These are phyloP conservation scores for Globisporangium solare DNA, from an alignment of 352 stramenopile genomes.

Conservation along the genomic window DNA sequence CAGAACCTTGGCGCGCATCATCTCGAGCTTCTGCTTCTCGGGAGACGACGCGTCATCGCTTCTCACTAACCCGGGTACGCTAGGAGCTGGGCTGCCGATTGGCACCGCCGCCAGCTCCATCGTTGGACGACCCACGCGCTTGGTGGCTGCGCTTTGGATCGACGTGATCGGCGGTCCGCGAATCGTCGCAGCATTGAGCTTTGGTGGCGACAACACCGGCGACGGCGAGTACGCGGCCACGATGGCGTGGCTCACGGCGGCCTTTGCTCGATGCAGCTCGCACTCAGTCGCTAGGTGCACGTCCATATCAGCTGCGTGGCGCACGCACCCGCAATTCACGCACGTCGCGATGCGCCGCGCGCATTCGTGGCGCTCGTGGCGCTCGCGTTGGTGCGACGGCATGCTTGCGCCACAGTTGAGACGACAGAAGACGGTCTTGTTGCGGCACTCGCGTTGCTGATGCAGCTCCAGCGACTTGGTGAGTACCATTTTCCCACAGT, in stretches of 20 bases:
- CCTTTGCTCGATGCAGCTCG: constrained; percentile 24
- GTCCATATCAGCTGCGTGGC: constrained; percentile 38
- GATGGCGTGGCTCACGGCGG: constrained; percentile 21
- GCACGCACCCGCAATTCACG: constrained; percentile 27
- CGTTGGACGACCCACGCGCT: constrained; percentile 5
- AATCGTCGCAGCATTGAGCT: constrained; percentile 21
- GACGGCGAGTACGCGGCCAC: constrained; percentile 14
- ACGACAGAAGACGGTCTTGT: constrained; percentile 36
- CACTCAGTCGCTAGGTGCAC: constrained; percentile 38
- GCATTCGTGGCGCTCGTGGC: constrained; percentile 56
- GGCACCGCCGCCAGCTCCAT: not conserved
- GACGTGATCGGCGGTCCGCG: constrained; percentile 20
- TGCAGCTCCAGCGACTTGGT: constrained; percentile 48
- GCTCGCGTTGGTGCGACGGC: constrained; percentile 29
- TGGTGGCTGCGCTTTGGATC: constrained; percentile 12
- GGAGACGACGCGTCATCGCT: constrained; percentile 9
- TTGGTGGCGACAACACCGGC: not conserved
- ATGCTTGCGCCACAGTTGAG: constrained; percentile 32
- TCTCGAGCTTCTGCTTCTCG: constrained; percentile 34
- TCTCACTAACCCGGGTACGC: constrained; percentile 2
- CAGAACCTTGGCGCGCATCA: constrained; percentile 43
- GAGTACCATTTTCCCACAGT: constrained; percentile 62
- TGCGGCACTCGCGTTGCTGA: constrained; percentile 44
- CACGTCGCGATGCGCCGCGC: constrained; percentile 31
- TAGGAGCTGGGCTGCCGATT: not conserved